Percentiles rank a stretch among this genome's conserved stretches.
phyloP scores from a whole-genome alignment of 2,329 filamentous ascomycete genomes.

The Pseudocercospora eumusae region DNA sequence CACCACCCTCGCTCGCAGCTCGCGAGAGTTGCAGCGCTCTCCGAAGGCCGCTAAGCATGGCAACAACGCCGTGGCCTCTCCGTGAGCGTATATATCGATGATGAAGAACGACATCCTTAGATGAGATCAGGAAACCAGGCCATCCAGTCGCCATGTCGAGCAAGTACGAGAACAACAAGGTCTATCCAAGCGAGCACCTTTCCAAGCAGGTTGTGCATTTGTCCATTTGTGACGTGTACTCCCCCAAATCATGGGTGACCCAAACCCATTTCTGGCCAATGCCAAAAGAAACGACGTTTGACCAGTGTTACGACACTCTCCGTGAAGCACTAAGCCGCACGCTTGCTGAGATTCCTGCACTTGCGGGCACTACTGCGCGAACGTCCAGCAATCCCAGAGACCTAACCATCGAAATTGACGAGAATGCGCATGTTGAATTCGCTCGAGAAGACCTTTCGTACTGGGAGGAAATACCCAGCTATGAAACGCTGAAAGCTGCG shows the following conservation, averaged over 20 bases:
- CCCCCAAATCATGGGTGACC: slow-evolving; percentile 26
- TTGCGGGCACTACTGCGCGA: slow-evolving; percentile 20
- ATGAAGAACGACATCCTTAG: neutral
- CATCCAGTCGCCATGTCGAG: neutral
- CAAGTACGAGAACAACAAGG: slow-evolving; percentile 7
- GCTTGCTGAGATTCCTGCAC: slow-evolving; percentile 22
- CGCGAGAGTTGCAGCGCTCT: neutral
- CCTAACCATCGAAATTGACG: slow-evolving; percentile 15
- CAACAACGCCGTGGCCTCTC: neutral
- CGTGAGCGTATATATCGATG: neutral
- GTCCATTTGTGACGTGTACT: slow-evolving; percentile 25
- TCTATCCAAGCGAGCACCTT: slow-evolving; percentile 15
- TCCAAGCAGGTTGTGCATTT: slow-evolving; percentile 19
- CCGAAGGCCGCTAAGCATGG: neutral
- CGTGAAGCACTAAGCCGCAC: slow-evolving; percentile 22
- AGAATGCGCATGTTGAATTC: slow-evolving; percentile 23
- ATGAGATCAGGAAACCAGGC: neutral
- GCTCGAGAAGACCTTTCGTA: slow-evolving; percentile 13
- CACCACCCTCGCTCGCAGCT: neutral
- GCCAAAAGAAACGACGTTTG: neutral
- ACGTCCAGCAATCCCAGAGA: slow-evolving; percentile 22
- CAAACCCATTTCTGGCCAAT: slow-evolving; percentile 26
- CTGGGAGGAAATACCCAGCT: slow-evolving; percentile 15
- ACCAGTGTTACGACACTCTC: slow-evolving; percentile 17
- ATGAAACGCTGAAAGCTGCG: slow-evolving; percentile 14